phyloP scores from a whole-genome alignment of 2,329 filamentous ascomycete genomes.

The Nemania sp. region DNA sequence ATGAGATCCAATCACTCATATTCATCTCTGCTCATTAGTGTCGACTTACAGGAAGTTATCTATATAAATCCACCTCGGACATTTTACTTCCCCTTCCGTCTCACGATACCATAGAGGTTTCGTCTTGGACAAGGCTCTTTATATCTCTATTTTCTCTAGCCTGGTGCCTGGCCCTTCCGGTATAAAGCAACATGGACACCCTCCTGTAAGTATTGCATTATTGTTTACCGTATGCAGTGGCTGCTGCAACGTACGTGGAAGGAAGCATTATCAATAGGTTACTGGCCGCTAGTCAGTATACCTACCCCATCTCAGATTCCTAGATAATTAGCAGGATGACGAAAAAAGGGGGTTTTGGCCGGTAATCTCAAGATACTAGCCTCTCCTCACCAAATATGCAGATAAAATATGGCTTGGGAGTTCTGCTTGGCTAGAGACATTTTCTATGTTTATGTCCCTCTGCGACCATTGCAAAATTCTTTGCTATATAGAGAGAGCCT shows the following conservation, averaged over 20 bases:
- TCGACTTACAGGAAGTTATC: not conserved
- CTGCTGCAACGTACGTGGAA: constrained; percentile 25
- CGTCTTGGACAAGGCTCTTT: constrained; percentile 8
- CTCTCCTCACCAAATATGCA: not conserved
- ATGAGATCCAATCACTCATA: not conserved
- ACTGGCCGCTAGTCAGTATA: not conserved
- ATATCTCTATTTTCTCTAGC: constrained; percentile 16
- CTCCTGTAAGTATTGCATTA: constrained; percentile 64
- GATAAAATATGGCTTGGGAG: constrained; percentile 2
- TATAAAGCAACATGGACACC: constrained; percentile 65
- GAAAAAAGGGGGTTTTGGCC: constrained; percentile 3
- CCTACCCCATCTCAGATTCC: constrained; percentile 1
- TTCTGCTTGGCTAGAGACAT: not conserved
- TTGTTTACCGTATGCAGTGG: constrained; percentile 34
- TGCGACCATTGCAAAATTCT: not conserved
- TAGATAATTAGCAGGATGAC: constrained; percentile 1
- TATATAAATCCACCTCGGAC: constrained; percentile 15
- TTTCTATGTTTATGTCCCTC: constrained; percentile 2
- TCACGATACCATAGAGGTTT: constrained; percentile 9
- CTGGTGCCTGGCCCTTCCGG: not conserved
- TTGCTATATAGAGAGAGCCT: constrained; percentile 39
- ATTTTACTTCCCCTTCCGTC: not conserved
- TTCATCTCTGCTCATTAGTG: constrained; percentile 6
- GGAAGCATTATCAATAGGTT: constrained; percentile 20
- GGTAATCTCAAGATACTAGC: not conserved